Conservation (phyloP, 306 rosid species). For the Parietaria judaica region DNA sequence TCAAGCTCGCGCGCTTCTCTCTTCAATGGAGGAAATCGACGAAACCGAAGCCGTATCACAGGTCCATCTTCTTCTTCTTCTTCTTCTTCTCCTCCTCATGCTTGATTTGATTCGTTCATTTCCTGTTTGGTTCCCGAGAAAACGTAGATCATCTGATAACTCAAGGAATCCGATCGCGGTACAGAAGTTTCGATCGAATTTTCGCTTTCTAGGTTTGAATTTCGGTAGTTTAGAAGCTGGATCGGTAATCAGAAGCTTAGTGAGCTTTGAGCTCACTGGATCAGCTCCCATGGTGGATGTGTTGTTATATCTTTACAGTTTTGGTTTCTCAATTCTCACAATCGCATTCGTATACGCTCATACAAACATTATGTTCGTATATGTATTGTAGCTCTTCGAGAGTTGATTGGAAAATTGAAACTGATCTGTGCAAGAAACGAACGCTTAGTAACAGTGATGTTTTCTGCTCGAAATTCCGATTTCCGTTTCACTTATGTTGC, state of each 20-base stretch:
- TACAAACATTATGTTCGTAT: no score
- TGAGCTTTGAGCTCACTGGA: background rate
- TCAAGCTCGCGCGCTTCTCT: background rate
- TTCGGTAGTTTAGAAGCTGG: conserved; percentile 3
- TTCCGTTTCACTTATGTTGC: conserved; percentile 17
- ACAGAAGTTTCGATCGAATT: background rate
- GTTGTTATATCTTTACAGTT: no score
- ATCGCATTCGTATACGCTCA: no score
- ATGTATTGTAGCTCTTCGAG: no score
- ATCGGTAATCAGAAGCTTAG: background rate
- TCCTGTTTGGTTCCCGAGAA: conserved; percentile 23
- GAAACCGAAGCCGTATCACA: conserved; percentile 77
- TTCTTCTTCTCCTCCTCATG: conserved; percentile 6
- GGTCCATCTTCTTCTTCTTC: conserved; percentile 30
- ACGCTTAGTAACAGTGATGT: no score
- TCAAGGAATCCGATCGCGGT: no score
- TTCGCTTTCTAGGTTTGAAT: background rate
- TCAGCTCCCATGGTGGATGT: background rate
- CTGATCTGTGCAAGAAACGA: no score
- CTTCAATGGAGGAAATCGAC: conserved; percentile 72
- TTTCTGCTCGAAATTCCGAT: no score
- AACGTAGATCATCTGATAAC: conserved; percentile 7
- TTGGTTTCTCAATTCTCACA: no score
- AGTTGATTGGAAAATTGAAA: no score
- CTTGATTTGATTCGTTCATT: background rate